Percentiles rank a stretch among this genome's conserved stretches.
Conservation (phyloP, 2,329 filamentous ascomycete genomes). For the Aspergillus sp. region DNA sequence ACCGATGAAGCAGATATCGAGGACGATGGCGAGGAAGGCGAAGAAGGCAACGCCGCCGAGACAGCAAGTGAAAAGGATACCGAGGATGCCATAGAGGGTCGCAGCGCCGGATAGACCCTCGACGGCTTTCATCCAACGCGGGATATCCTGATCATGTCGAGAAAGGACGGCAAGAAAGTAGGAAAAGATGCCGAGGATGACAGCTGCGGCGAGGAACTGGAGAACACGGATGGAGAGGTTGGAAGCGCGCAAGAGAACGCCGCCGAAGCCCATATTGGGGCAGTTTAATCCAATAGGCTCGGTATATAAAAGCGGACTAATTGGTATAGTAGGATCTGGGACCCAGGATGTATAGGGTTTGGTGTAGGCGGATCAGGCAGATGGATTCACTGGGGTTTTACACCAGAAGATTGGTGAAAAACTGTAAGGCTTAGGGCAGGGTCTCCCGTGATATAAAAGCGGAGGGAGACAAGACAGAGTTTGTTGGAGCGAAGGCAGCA, state of each 20-base stretch:
- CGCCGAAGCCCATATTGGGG: slow-evolving; percentile 59
- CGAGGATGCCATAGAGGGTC: slow-evolving; percentile 71
- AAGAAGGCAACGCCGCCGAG: slow-evolving; percentile 74
- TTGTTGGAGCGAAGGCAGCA: slow-evolving; percentile 23
- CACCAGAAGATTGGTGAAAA: slow-evolving; percentile 1
- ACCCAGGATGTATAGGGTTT: too few species aligned
- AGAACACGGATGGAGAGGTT: slow-evolving; percentile 73
- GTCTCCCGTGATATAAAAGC: slow-evolving; percentile 11
- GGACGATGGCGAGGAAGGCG: slow-evolving; percentile 69
- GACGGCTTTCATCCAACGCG: slow-evolving; percentile 69
- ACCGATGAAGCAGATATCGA: slow-evolving; percentile 75
- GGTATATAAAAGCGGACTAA: neutral
- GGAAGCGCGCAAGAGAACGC: slow-evolving; percentile 65
- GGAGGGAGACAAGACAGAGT: slow-evolving; percentile 8
- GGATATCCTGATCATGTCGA: slow-evolving; percentile 65
- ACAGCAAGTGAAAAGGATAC: slow-evolving; percentile 75
- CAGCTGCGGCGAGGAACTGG: slow-evolving; percentile 69
- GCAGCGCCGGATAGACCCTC: slow-evolving; percentile 75
- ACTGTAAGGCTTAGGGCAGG: neutral
- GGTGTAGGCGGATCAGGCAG: neutral
- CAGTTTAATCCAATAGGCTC: neutral
- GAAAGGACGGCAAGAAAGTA: slow-evolving; percentile 79
- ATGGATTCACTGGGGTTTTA: neutral
- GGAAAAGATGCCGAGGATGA: slow-evolving; percentile 76
- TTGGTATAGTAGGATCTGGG: too few species aligned